A percentile compares a stretch with the other conserved stretches of the same genome.
phyloP scores from a whole-genome alignment of 345 rosid genomes.

The Arabis alpina region DNA sequence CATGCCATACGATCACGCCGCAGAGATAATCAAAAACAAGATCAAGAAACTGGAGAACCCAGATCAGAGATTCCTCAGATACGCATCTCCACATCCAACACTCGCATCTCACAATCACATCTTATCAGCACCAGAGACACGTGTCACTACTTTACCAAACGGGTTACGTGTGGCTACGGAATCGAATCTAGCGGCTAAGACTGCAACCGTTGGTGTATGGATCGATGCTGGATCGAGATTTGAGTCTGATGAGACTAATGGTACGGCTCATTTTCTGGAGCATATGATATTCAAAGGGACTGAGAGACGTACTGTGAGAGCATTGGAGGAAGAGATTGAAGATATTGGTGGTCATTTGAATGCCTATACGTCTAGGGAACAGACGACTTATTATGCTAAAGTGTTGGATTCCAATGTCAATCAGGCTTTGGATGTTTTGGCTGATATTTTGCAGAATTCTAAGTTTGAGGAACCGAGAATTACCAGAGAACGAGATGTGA shows the following conservation, averaged over 20 bases:
- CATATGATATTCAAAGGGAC: conserved; percentile 99
- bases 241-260: conserved; percentile 85
- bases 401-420: conserved; percentile 78
- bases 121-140: conserved; percentile 87
- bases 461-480: conserved; percentile 69
- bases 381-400: conserved; percentile 92
- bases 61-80: conserved; percentile 84
- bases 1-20: conserved; percentile 83
- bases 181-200: conserved; percentile 69
- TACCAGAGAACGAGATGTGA: conserved; percentile 70
- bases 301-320: conserved; percentile 59
- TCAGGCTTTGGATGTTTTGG: conserved; percentile 74
- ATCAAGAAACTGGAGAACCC: conserved; percentile 74
- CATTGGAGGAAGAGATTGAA: conserved; percentile 91
- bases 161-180: conserved; percentile 95
- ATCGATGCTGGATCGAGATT: conserved; percentile 96
- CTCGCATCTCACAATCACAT: conserved; percentile 70
- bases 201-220: conserved; percentile 98
- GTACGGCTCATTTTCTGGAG: conserved; percentile 95
- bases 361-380: conserved; percentile 94
- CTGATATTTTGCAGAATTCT: conserved; percentile 94
- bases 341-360: conserved; percentile 96
- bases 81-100: conserved; percentile 85
- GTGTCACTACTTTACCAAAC: conserved; percentile 82
- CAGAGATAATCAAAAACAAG: conserved; percentile 65